Base-by-base conservation (phyloP, 2,329 filamentous ascomycete genomes). In the Thermoascus crustaceus region DNA sequence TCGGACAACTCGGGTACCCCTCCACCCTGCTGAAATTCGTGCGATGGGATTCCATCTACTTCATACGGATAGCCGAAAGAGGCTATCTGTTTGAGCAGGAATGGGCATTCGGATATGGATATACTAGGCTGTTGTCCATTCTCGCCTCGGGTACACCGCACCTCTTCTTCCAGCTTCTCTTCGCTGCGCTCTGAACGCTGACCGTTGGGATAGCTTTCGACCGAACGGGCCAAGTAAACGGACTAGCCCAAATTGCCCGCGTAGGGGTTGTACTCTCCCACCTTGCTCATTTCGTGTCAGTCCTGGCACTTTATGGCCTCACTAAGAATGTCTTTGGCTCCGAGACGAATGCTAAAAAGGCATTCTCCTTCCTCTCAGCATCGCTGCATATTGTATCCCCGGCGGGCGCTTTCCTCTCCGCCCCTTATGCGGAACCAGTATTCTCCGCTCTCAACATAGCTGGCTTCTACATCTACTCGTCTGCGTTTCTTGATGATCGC, bases 341-440 rank as follows among this genome's bases (percentile, higher is more conserved):
- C 22, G 41, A 53, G n/a, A 56, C 47, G n/a, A 26, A 45, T 13
- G 42, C 45, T n/a, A 52, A 54, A 25, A 44, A 43, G 29, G 43
- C 56, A 36, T 37, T 57, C 43, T 43, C 67, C 2, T 78, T 89
- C 42, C 55, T 82, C 14, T 72, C 85, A 6, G 77, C 85, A 3
- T 64, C 74, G 10, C 66, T 96, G 32, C 86, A 96, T 57, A 73
- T 94, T 37, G 54, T 96, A 32, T 91, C 85, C 0, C 89, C 91
- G 0, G 91, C 84, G 0, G 89, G 89, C 1, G 63, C 95, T 2
- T 96, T 98, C 55, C 73, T 98, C 11, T 88, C 82, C 0, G 82
- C 88, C 0, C 86, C 89, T 0, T 94, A 91, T 58, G 73, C 78
- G 7, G 91, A 98, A 64, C 78, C 82, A 43, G 59, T 80, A 0